Evolutionary conservation across 139 green algal species (phyloP), one percentile per base, ranked within the genome.

Genomic region (Tetradesmus lagerheimii): DNA sequence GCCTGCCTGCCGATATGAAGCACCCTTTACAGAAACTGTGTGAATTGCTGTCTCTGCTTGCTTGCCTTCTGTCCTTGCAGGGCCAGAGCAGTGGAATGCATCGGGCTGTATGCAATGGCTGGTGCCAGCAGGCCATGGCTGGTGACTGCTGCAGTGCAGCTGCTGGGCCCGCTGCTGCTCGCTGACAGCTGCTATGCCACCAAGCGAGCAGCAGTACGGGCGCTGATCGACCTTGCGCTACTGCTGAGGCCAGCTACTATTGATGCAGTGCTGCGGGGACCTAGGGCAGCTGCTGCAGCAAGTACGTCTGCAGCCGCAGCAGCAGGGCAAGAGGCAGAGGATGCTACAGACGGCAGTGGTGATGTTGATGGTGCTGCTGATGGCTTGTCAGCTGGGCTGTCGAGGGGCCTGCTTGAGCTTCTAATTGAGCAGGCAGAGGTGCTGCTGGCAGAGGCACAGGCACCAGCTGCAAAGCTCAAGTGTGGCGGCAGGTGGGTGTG

Each of bases 351-450:
- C 41, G 37, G n/a, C 29, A 20, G 27, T 37, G 66, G 5, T 87
- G 57, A 8, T 76, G 81, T 27, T 53, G 81, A 50, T 87, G 50
- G 14, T 64, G 57, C 62, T 80, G 57, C 14, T 27, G 47, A 43
- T 16, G 29, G 57, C 31, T 4, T 80, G n/a, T 31, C 11, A 43
- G 38, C 74, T 41, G 64, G 57, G 20, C 57, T 81, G 41, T 20
- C 9, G 16, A 81, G 57, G n/a, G 84, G 64, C 11, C 83, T 89
- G 45, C 71, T 89, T 66, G 85, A 83, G 85, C 71, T 89, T 43
- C 43, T 89, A 43, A 37, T 89, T 34, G 43, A 71, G 39, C 43
- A 89, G 43, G 85, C 31, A 29, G 43, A 83, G 71, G 41, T 53
- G 41, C 43, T 89, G 71, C 74, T 89, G 43, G 85, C 45, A 16